Evolutionary conservation across 495 filamentous ascomycete species (phyloP), one percentile per base, ranked within the genome.

Genomic region (Beverwykella pulmonaria): DNA sequence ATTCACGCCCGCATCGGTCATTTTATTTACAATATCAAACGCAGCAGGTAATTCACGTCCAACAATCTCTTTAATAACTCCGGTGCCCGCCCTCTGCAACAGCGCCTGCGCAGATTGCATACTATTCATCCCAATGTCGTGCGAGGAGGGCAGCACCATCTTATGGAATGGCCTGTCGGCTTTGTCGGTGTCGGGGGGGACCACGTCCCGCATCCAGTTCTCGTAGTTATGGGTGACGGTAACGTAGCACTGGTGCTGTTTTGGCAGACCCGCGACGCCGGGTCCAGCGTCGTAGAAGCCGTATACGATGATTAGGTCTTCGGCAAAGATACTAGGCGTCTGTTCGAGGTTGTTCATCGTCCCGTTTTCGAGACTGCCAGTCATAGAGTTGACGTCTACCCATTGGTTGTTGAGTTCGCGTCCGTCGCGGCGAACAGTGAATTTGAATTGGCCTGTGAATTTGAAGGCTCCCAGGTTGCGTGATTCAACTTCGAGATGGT

Each of bases 111-210:
- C 69, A 63, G 65, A 79, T 50, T 77, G 69, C 80, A 84, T 81
- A 73, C 75, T 82, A 71, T 86, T 84, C 81, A 86, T 84, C 12
- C 83, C 82, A 23, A 79, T 76, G 55, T 84, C 82, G 65, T 86
- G 82, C 0, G 76, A 71, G 0, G 76, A 63, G 0, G 83, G 79
- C 0, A 84, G 77, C 15, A 83, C 80, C 48, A 84, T 75, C 23
- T 76, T 75, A 10, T 68, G 59, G 71, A 84, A 83, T 1, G 79
- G 79, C 19, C 78, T 74, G 14, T 75, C 56, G 22, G 80, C 81
- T 30, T 73, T 69, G 1, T 71, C 63, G 0, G 82, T 82, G 8
- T 75, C 78, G 1, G 70, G 71, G 2, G 82, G 79, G 1, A 76
- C 78, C 1, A 84, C 47, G n/a, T 63, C 61, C 36, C 76, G 70